A percentile compares a stretch with the other conserved stretches of the same genome.
These are phyloP conservation scores for Entomortierella beljakovae DNA, from an alignment of 192 early-diverging fungal species.

Conservation along the genomic window DNA sequence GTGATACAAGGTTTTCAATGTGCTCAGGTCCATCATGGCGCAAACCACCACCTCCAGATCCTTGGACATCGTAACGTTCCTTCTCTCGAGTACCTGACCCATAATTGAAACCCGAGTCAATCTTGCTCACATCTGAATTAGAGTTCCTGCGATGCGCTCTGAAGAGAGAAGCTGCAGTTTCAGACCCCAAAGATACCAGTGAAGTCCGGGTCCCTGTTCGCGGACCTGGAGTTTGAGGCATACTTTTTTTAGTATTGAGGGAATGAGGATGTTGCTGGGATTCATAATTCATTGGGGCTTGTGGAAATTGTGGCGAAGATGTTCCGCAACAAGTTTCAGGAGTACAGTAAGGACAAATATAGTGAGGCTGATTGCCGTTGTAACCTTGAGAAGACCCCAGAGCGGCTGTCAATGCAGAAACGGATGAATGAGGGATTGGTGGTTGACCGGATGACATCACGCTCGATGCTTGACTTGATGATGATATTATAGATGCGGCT, in stretches of 20 bases:
- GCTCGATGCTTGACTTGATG: background rate
- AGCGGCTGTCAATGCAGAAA: background rate
- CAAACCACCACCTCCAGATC: background rate
- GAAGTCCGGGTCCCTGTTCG: slow-evolving; percentile 9
- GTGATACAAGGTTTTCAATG: slow-evolving; percentile 1
- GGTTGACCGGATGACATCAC: background rate
- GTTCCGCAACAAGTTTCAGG: background rate
- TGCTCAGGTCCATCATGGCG: background rate
- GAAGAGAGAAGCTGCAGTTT: slow-evolving; percentile 26
- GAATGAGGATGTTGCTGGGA: background rate
- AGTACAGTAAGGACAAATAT: background rate
- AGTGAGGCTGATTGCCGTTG: background rate
- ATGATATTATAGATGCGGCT: background rate
- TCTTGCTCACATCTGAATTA: slow-evolving; percentile 12
- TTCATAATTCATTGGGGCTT: background rate
- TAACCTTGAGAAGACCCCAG: background rate
- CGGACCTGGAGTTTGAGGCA: background rate
- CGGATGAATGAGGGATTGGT: background rate
- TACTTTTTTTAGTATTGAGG: background rate
- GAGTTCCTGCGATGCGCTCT: slow-evolving; percentile 19
- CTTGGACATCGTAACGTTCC: background rate
- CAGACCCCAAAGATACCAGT: slow-evolving; percentile 17
- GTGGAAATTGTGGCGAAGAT: background rate
- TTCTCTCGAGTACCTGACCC: background rate
- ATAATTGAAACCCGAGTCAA: background rate